Percentiles rank a stretch among this genome's conserved stretches.
Evolutionary conservation across 1,284 basidiomycete species (phyloP).

Genomic region (Rhodotorula mucilaginosa): DNA sequence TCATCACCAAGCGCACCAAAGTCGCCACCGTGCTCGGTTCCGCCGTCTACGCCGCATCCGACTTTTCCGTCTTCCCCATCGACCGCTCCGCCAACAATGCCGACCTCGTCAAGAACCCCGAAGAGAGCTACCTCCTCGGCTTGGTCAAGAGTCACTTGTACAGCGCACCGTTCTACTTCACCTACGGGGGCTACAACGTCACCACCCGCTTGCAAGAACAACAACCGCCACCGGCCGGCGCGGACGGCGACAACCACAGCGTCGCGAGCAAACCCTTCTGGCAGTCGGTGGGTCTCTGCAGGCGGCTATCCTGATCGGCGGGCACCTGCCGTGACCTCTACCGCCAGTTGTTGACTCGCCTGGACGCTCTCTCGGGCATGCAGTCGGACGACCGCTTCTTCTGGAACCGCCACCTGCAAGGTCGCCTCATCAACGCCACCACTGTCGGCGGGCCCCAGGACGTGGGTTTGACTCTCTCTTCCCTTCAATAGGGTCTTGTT

Average conservation of each 20-base stretch:
- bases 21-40: constrained; percentile 77
- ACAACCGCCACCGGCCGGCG: constrained; percentile 45
- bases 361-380: too few species aligned
- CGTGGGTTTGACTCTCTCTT: too few species aligned
- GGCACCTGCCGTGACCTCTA: too few species aligned
- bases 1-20: constrained; percentile 79
- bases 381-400: constrained; percentile 95
- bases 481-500: too few species aligned
- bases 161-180: constrained; percentile 76
- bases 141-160: constrained; percentile 83
- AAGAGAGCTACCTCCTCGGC: constrained; percentile 81
- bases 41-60: constrained; percentile 82
- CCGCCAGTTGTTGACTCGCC: too few species aligned
- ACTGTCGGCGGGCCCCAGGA: constrained; percentile 57
- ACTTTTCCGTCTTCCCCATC: constrained; percentile 88
- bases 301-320: not conserved
- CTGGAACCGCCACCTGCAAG: constrained; percentile 88
- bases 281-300: constrained; percentile 58
- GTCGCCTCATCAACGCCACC: constrained; percentile 66
- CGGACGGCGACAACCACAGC: constrained; percentile 44
- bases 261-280: constrained; percentile 58
- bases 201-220: constrained; percentile 86
- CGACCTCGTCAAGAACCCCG: constrained; percentile 64
- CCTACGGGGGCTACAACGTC: constrained; percentile 79
- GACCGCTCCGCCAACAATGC: constrained; percentile 61